A percentile compares a stretch with the other conserved stretches of the same genome.
These are phyloP conservation scores for Lophiotrema nucula DNA, from an alignment of 495 filamentous ascomycete genomes.

Conservation along the genomic window DNA sequence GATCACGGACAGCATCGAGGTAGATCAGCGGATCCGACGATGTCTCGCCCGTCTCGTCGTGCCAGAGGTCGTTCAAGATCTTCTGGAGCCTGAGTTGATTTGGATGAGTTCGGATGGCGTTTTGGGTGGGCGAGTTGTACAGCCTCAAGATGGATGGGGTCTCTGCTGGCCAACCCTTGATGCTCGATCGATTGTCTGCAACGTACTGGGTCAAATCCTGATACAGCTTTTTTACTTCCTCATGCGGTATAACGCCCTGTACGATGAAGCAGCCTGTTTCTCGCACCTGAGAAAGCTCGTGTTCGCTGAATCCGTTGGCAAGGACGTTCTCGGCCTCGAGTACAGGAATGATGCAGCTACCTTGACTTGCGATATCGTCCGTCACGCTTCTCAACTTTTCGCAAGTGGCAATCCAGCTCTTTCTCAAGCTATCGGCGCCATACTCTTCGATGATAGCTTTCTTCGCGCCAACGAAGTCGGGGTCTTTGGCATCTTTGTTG, in stretches of 20 bases:
- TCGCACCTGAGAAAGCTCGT: not conserved
- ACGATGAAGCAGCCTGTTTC: not conserved
- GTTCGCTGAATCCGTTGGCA: not conserved
- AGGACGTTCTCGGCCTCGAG: not conserved
- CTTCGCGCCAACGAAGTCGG: not conserved
- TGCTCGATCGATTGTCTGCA: constrained; percentile 16
- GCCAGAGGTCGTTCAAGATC: constrained; percentile 21
- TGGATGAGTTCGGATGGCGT: constrained; percentile 28
- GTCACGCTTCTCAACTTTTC: not conserved
- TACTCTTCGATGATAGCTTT: constrained; percentile 25
- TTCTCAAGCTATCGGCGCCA: constrained; percentile 13
- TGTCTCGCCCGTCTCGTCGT: constrained; percentile 1
- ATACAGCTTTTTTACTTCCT: not conserved
- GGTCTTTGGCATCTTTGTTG: not conserved
- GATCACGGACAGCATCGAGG: constrained; percentile 26
- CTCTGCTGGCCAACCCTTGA: constrained; percentile 29
- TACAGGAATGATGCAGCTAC: not conserved
- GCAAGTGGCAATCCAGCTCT: constrained; percentile 17
- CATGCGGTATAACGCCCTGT: not conserved
- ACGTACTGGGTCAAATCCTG: not conserved
- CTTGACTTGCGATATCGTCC: not conserved
- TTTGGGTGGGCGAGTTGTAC: constrained; percentile 31
- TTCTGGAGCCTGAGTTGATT: constrained; percentile 25
- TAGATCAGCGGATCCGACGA: constrained; percentile 27
- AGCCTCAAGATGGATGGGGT: constrained; percentile 28